Base-by-base conservation (phyloP, 2,329 filamentous ascomycete species). In the Arthrobotrys sphaeroides region DNA sequence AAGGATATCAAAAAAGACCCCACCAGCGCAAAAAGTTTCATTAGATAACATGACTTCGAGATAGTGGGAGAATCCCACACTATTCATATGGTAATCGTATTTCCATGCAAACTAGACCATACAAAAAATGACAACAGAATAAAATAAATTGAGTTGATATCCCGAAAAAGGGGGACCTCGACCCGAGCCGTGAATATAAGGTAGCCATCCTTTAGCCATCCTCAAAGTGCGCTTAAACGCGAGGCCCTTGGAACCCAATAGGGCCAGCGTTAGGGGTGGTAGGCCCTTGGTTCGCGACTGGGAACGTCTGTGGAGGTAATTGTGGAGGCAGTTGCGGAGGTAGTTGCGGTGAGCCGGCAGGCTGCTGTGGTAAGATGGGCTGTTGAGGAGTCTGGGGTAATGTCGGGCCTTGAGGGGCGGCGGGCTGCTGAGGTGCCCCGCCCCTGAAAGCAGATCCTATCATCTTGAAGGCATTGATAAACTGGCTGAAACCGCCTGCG, bases 381-480 rank as follows among this genome's bases (percentile, higher is more conserved):
- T 33, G 49, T 22, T 53, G 49, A 36, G 28, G 26, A 16, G 24
- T 12, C 51, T 55, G 31, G 6, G 28, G 51, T 0, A 18, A 38
- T 55, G 16, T 13, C 7, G 51, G 51, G 2, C 18, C 28, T 9
- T 55, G 51, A 22, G 51, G 51, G 2, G 18, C 18, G 13, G 26
- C 5, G n/a, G 47, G 47, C 10, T n/a, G 36, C 36, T 40, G 36
- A 40, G 16, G 16, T 1, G 31, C 22, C 5, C 12, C 26, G 7
- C 51, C 31, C 13, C 51, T n/a, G 31, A 55, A 55, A 10, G 51
- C 51, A 18, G 51, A 55, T 55, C 31, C 31, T 13, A 55, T 55
- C 0, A 18, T 38, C n/a, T 38, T 55, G 31, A 55, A 55, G 4
- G 51, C 51, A n/a, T 55, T 55, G 18, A 55, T 38, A 7, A 55